phyloP scores from a whole-genome alignment of 1,139 yeast genomes.

The Debaryomycetaceae sp. region DNA sequence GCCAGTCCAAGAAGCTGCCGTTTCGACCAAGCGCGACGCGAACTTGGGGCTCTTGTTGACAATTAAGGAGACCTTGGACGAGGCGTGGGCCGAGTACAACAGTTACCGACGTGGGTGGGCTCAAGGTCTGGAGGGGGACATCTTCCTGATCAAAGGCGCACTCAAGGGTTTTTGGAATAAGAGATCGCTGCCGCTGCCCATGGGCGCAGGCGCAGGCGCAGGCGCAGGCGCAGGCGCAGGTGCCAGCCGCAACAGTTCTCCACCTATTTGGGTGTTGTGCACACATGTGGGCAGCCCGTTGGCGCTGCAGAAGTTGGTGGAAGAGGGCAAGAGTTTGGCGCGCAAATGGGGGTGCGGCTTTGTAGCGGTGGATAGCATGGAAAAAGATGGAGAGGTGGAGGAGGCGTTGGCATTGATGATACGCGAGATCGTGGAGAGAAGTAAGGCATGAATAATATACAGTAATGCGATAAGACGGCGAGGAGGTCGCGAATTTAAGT shows the following conservation, averaged over 20 bases:
- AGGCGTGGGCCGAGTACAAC: conserved; percentile 70
- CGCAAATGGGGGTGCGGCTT: conserved; percentile 61
- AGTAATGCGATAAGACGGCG: background rate
- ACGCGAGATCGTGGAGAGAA: conserved; percentile 53
- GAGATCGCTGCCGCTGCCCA: too few relatives aligned
- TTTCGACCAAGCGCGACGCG: conserved; percentile 12
- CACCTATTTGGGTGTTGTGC: conserved; percentile 65
- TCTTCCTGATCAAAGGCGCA: conserved; percentile 55
- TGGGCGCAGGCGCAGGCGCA: conserved; percentile 16
- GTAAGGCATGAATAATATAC: conserved; percentile 17
- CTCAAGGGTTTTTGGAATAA: conserved; percentile 57
- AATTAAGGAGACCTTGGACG: conserved; percentile 53
- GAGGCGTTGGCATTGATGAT: conserved; percentile 52
- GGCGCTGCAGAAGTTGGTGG: conserved; percentile 55
- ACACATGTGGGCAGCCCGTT: conserved; percentile 54
- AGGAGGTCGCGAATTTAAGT: background rate
- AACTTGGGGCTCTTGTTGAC: conserved; percentile 44
- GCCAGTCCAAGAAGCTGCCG: background rate
- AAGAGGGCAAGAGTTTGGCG: conserved; percentile 54
- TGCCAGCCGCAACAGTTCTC: conserved; percentile 37
- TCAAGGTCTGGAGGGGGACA: conserved; percentile 61
- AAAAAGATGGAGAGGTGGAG: conserved; percentile 47
- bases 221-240: background rate
- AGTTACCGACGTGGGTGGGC: conserved; percentile 53
- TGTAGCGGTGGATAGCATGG: conserved; percentile 48